Evolutionary conservation across 306 rosid species (phyloP), one percentile per base, ranked within the genome.

Genomic region (Vicia faba): DNA sequence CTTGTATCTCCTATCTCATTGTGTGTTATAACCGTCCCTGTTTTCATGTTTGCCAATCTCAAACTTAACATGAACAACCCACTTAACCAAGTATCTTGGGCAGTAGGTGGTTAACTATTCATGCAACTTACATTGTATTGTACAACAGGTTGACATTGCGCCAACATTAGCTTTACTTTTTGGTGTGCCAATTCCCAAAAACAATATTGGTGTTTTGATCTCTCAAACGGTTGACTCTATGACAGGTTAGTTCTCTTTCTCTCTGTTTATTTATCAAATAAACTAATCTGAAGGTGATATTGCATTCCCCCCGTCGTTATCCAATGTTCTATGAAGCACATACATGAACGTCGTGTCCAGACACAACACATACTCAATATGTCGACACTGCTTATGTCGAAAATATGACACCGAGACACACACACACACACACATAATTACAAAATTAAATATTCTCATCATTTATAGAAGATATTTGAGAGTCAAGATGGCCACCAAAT

Each of bases 171-270:
- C 96, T 72, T 86, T 87, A 73, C 85, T 92, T 51, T 84, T 87
- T 78, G 91, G 98, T 14, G 89, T 89, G 65, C 98, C 98, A 65
- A 87, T 89, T 78, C 98, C 96, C n/a, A 87, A 80, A 74, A 92
- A 92, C 84, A 92, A 76, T 71, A 85, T 89, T 44, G 98, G 98
- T 66, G 66, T 92, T 72, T 72, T 87, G 76, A 80, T 92, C 75
- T 80, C 83, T 12, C 82, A 77, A 77, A 62, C 60, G 65, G 49
- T 86, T 38, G 82, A 75, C 79, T 78, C 85, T 72, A 64, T 85
- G 68, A 72, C 88, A 43, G 89, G 97, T 85, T 75, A 31, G 70
- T 53, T 75, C 71, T 63, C 72, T 75, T 66, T 71, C 57, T 38
- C 72, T 64, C 48, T 73, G 23, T 77, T 51, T 68, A 33, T 72